Evolutionary conservation across 1,284 basidiomycete genomes (phyloP), one percentile per base, ranked within the genome.

Genomic region (Phaffia rhodozyma): DNA sequence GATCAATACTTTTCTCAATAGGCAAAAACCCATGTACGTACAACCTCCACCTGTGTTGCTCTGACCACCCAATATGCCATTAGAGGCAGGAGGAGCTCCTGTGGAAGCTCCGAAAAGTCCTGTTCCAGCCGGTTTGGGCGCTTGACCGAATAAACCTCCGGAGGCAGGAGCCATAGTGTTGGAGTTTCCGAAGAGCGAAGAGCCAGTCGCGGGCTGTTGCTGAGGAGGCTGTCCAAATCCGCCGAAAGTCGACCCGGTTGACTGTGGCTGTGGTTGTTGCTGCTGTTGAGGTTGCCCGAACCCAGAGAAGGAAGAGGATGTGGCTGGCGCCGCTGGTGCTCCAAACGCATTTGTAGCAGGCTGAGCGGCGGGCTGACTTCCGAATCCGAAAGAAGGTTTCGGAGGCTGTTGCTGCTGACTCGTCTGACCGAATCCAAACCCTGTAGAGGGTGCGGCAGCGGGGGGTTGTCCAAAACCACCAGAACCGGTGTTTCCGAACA

Each of bases 311-410:
- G 38, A 43, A 16, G 38, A 43, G 38, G 38, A 7, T 20, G 56
- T 55, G 47, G 56, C 48, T 32, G 58, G 47, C 25, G 67, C 55
- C 20, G 58, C 16, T 23, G 56, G 29, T 50, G 58, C 50, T 29
- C 67, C 67, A 32, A 67, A 67, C 27, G 66, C 49, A 30, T 63
- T 54, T n/a, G 62, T 58, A 13, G 60, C 58, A 49, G 69, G 59
- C 59, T 67, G 58, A 27, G 68, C 63, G 29, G 62, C 62, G 1
- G 70, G 67, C 47, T 70, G 63, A 47, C 49, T 58, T 66, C 68
- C 70, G 52, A 70, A 70, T 34, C 69, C 67, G 60, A 71, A 71
- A 20, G 66, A 60, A 53, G 81, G 75, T 62, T 82, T 83, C 29
- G 75, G 68, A 3, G 58, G 70, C 68, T 61, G 71, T 70, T 51